phyloP scores from a whole-genome alignment of 495 filamentous ascomycete species.

The Symbiotaphrina buchneri region DNA sequence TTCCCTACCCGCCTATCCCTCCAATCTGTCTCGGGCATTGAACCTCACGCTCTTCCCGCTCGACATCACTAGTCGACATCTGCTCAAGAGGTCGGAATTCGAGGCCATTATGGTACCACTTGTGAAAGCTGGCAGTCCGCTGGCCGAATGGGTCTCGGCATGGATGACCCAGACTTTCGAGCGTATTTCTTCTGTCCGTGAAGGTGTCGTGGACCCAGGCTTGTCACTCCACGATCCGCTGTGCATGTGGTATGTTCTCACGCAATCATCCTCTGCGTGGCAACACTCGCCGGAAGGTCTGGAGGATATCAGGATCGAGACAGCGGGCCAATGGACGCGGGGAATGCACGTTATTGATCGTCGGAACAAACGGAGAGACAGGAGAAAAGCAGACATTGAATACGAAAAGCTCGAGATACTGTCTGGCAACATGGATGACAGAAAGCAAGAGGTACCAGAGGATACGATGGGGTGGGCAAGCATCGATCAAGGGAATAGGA shows the following conservation, averaged over 20 bases:
- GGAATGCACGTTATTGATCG: conserved; percentile 76
- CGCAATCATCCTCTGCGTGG: conserved; percentile 5
- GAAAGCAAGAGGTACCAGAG: conserved; percentile 20
- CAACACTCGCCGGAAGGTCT: conserved; percentile 4
- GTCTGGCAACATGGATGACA: no score
- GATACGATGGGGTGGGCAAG: conserved; percentile 62
- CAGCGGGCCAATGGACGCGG: conserved; percentile 77
- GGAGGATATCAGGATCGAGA: conserved; percentile 71
- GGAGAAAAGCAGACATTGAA: conserved; percentile 27
- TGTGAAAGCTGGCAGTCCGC: conserved; percentile 15
- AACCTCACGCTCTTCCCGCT: not conserved
- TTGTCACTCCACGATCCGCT: not conserved
- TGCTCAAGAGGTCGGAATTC: conserved; percentile 15
- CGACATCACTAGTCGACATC: not conserved
- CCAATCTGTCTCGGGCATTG: not conserved
- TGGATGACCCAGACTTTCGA: not conserved
- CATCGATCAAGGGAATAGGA: conserved; percentile 44
- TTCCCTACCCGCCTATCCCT: not conserved
- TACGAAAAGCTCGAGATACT: conserved; percentile 24
- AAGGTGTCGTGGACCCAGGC: not conserved
- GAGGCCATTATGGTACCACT: conserved; percentile 24
- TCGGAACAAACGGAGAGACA: conserved; percentile 31
- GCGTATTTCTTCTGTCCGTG: not conserved
- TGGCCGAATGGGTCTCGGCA: not conserved
- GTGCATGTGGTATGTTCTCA: conserved; percentile 5